These are phyloP conservation scores for Tetraselmis striata DNA, from an alignment of 139 green algal species.

Conservation along the genomic window DNA sequence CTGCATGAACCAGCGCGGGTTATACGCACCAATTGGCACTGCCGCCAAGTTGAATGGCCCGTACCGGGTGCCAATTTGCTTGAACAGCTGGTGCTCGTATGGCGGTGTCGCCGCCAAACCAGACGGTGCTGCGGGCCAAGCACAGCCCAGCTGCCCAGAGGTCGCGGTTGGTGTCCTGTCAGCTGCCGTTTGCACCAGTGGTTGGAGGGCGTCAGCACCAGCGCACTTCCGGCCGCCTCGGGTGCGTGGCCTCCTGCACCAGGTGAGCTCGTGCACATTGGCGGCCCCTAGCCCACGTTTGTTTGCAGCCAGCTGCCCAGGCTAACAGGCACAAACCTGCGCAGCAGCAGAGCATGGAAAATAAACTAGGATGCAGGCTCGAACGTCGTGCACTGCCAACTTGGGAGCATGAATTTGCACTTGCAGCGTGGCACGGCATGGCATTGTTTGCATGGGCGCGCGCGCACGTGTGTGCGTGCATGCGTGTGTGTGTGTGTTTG, in stretches of 20 bases:
- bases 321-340: background rate
- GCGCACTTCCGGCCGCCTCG: background rate
- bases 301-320: background rate
- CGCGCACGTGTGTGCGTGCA: no score
- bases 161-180: background rate
- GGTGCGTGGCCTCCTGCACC: background rate
- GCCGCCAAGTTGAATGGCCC: slow-evolving; percentile 59
- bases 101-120: slow-evolving; percentile 15
- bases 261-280: background rate
- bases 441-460: no score
- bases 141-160: slow-evolving; percentile 5
- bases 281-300: background rate
- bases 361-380: no score
- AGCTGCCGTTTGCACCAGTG: slow-evolving; percentile 1
- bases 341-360: no score
- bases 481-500: no score
- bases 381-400: no score
- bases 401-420: no score
- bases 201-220: background rate
- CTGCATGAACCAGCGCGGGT: slow-evolving; percentile 36
- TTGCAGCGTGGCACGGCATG: no score
- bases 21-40: slow-evolving; percentile 31
- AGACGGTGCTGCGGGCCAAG: background rate
- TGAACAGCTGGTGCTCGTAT: background rate
- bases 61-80: slow-evolving; percentile 48